Conservation (phyloP, 2,329 filamentous ascomycete genomes). For the Rhynchosporium secalis region DNA sequence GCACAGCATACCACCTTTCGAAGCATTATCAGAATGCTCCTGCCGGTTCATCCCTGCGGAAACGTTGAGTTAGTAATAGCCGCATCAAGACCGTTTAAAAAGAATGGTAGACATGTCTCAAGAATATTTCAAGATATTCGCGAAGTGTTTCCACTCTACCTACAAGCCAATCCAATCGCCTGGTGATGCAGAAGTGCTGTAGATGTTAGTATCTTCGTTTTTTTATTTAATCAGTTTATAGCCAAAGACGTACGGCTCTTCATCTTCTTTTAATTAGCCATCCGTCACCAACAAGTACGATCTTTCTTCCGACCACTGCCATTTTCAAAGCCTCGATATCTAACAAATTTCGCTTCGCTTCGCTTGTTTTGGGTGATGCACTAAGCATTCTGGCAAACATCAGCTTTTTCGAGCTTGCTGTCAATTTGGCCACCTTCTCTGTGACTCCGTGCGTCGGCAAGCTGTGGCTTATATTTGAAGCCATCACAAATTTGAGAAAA, state of each 20-base stretch:
- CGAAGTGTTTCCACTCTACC: too few relatives aligned
- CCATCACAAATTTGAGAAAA: too few relatives aligned
- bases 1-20: background rate
- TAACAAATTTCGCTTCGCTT: background rate
- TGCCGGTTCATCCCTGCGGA: background rate
- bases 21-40: background rate
- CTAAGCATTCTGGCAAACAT: background rate
- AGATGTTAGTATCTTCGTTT: background rate
- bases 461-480: too few relatives aligned
- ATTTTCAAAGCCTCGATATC: background rate
- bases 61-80: too few relatives aligned
- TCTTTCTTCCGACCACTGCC: constrained; percentile 1
- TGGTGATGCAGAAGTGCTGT: background rate
- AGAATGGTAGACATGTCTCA: too few relatives aligned
- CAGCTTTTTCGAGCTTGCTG: too few relatives aligned
- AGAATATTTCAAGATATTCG: too few relatives aligned
- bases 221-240: background rate
- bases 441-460: too few relatives aligned
- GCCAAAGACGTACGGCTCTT: background rate
- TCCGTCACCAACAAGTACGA: background rate
- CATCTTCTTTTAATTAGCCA: background rate
- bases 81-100: too few relatives aligned
- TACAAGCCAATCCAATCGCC: background rate
- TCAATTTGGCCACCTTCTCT: too few relatives aligned
- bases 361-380: background rate